Evolutionary conservation across 768 basidiomycete species (phyloP).

Genomic region (Pholiota conissans): DNA sequence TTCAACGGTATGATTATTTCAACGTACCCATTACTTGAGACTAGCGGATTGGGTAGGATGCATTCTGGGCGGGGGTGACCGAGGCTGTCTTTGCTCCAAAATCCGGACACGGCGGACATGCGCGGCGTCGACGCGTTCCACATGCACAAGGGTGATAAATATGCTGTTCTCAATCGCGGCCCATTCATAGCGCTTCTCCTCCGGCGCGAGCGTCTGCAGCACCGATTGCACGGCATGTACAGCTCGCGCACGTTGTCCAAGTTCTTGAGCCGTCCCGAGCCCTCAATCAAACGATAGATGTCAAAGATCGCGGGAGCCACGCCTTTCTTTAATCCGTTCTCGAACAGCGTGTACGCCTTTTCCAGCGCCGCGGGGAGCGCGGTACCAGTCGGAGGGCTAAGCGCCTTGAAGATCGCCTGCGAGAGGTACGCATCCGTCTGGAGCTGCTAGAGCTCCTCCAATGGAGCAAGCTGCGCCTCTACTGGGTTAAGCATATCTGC

Average conservation of each 20-base stretch:
- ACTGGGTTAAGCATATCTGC: background rate
- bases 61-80: too few relatives aligned
- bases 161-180: constrained; percentile 82
- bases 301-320: constrained; percentile 50
- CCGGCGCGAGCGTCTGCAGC: constrained; percentile 39
- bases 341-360: constrained; percentile 51
- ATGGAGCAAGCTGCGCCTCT: background rate
- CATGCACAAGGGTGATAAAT: constrained; percentile 83
- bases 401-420: background rate
- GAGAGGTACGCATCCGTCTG: background rate
- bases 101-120: constrained; percentile 80
- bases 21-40: too few relatives aligned
- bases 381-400: background rate
- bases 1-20: too few relatives aligned
- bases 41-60: too few relatives aligned
- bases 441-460: background rate
- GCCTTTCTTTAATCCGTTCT: constrained; percentile 39
- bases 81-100: constrained; percentile 68
- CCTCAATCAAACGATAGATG: constrained; percentile 64
- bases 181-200: constrained; percentile 51
- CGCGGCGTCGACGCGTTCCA: constrained; percentile 76
- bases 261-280: constrained; percentile 63
- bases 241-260: constrained; percentile 60
- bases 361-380: background rate
- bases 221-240: constrained; percentile 71